A percentile compares a stretch with the other conserved stretches of the same genome.
These are phyloP conservation scores for Batrachochytrium dendrobatidis DNA, from an alignment of 371 early-diverging fungal species.

Conservation along the genomic window DNA sequence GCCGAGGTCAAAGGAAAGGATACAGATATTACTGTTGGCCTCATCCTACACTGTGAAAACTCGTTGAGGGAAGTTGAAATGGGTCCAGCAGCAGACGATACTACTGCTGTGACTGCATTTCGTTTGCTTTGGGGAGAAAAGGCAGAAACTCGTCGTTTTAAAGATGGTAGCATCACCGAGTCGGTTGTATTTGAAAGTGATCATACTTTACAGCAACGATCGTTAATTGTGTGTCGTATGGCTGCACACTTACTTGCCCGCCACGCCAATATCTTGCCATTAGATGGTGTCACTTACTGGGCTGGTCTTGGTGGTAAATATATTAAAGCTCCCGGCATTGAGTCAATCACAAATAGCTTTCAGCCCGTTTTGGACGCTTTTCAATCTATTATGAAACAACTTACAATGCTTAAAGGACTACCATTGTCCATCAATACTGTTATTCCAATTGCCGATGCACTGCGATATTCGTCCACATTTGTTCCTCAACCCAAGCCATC, in stretches of 20 bases:
- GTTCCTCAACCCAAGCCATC: slow-evolving; percentile 62
- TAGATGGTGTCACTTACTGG: slow-evolving; percentile 53
- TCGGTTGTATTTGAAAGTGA: slow-evolving; percentile 66
- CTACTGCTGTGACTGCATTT: slow-evolving; percentile 55
- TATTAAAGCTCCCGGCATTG: slow-evolving; percentile 33
- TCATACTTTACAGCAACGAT: slow-evolving; percentile 60
- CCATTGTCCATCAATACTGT: slow-evolving; percentile 71
- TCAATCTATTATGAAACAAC: slow-evolving; percentile 56
- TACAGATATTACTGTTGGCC: slow-evolving; percentile 47
- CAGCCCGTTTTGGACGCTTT: slow-evolving; percentile 67
- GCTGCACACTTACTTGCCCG: slow-evolving; percentile 60
- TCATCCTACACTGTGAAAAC: slow-evolving; percentile 62
- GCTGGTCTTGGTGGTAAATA: slow-evolving; percentile 60
- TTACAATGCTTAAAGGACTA: slow-evolving; percentile 57
- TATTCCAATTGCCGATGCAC: slow-evolving; percentile 53
- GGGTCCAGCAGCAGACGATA: slow-evolving; percentile 55
- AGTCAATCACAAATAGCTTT: slow-evolving; percentile 39
- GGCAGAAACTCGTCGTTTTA: slow-evolving; percentile 78
- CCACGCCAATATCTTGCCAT: slow-evolving; percentile 48
- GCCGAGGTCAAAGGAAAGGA: slow-evolving; percentile 12
- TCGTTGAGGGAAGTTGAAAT: slow-evolving; percentile 64
- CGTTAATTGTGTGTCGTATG: slow-evolving; percentile 74
- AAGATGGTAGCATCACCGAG: slow-evolving; percentile 77
- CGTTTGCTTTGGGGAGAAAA: slow-evolving; percentile 76
- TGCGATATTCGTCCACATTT: slow-evolving; percentile 70